Percentiles rank a stretch among this genome's conserved stretches.
Conservation (phyloP, 345 rosid species). For the Syzygium oleosum region DNA sequence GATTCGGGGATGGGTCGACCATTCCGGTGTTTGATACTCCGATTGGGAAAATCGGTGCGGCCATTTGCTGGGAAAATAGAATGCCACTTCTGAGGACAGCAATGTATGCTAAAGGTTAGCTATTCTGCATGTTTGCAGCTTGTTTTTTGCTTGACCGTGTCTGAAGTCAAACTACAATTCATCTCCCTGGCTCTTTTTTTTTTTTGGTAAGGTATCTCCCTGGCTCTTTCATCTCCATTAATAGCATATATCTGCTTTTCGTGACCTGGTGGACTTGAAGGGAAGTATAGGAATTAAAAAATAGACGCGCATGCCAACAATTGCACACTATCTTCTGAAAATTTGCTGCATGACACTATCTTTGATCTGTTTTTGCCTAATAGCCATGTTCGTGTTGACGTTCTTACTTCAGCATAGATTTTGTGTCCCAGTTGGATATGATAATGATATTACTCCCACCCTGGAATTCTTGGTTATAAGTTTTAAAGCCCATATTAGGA, state of each 20-base stretch:
- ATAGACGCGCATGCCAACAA: not conserved
- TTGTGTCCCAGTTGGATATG: not conserved
- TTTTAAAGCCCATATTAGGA: not conserved
- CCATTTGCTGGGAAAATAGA: conserved; percentile 90
- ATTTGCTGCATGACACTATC: not conserved
- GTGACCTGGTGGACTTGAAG: not conserved
- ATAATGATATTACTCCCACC: not conserved
- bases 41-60: conserved; percentile 82
- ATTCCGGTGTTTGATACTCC: conserved; percentile 80
- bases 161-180: not conserved
- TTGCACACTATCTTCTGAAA: not conserved
- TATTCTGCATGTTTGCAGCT: not conserved
- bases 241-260: not conserved
- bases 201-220: no score
- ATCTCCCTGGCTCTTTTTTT: no score
- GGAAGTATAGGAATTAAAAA: not conserved
- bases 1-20: conserved; percentile 91
- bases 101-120: conserved; percentile 83
- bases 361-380: not conserved
- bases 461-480: not conserved
- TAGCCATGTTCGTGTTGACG: not conserved
- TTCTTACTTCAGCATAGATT: not conserved
- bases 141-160: not conserved
- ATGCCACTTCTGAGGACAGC: conserved; percentile 96
- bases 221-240: not conserved